Evolutionary conservation across 2,329 filamentous ascomycete genomes (phyloP), one percentile per base, ranked within the genome.

Genomic region (Juglanconis oblonga): DNA sequence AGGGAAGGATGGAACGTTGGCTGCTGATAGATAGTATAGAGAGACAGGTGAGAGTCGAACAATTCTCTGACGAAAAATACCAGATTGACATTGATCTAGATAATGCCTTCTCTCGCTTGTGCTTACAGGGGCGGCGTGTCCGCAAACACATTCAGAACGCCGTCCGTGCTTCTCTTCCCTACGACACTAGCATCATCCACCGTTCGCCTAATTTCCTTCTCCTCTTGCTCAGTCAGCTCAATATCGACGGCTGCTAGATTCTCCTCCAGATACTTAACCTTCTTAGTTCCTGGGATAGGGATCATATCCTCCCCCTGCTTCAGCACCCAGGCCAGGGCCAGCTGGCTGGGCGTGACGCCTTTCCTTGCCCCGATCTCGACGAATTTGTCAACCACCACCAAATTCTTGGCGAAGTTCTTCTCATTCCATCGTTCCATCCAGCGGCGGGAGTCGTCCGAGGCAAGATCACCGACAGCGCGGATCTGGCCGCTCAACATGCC

Each of bases 321-420:
- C 64, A 86, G 64, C 56, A 89, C 64, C 85, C 86, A 89, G 0
- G 86, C 85, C 40, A 89, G 73, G 1, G 83, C 80, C 32, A 90
- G 67, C 67, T 90, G 81, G 1, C 77, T 76, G 0, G 82, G 64
- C 0, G 85, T 86, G 51, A 74, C 77, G 4, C 69, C 78, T 72
- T 89, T 88, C 63, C 73, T 76, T 50, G 77, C 71, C 0, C 82
- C 83, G 4, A 87, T 66, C 5, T 68, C 72, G 3, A 71, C 68
- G 58, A 88, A 75, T n/a, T 69, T 70, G 33, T 82, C 77, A 2
- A 84, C 79, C 3, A 87, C 67, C 62, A 76, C 71, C 11, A 85
- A 58, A 61, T 87, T 87, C 68, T 81, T 81, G 2, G 70, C 70
- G 64, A 85, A 79, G 62, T 86, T 82, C 55, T 81, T 81, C 29